Evolutionary conservation across 148 eudicot species (phyloP), one percentile per base, ranked within the genome.

Genomic region (Chenopodium album): DNA sequence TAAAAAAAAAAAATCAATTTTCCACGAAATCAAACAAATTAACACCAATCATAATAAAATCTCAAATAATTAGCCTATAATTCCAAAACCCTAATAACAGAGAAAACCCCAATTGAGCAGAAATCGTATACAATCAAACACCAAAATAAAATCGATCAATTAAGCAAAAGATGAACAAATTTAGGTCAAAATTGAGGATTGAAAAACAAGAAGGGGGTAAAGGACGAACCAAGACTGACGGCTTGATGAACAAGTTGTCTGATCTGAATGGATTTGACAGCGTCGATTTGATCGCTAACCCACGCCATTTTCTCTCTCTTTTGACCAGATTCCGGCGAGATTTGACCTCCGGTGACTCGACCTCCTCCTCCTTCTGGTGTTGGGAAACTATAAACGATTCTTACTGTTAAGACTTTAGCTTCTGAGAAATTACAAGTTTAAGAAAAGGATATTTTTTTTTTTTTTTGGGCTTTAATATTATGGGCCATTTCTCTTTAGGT

Each of bases 251-350:
- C 81, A 75, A 86, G 77, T 59, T 89, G 90, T 68, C 95, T 65
- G 76, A 89, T 26, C 82, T 89, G 85, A 34, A 92, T 77, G 2
- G 93, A 89, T 83, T 90, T 90, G 81, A 92, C 85, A 0, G 93
- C 85, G 67, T 82, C 87, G 60, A 89, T 34, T 22, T 87, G 86
- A 9, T 88, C 88, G 67, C 84, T 86, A 83, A 90, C 68, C 78
- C 78, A 83, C n/a, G 86, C 90, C 90, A 88, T 88, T 20, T 76
- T 77, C 82, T 86, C 85, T 52, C 78, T 75, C 83, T 77, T 62
- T 54, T 74, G 85, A 83, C 78, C 73, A 1, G 17, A 41, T 71
- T 65, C 86, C 86, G 86, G 80, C 64, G 80, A 68, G 34, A 71
- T 68, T 84, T 75, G 79, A 79, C 85, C 23, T 0, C 66, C 78